Percentiles rank a stretch among this genome's conserved stretches.
Evolutionary conservation across 208 protist genomes (phyloP).

Genomic region (Phytomonas sp.): DNA sequence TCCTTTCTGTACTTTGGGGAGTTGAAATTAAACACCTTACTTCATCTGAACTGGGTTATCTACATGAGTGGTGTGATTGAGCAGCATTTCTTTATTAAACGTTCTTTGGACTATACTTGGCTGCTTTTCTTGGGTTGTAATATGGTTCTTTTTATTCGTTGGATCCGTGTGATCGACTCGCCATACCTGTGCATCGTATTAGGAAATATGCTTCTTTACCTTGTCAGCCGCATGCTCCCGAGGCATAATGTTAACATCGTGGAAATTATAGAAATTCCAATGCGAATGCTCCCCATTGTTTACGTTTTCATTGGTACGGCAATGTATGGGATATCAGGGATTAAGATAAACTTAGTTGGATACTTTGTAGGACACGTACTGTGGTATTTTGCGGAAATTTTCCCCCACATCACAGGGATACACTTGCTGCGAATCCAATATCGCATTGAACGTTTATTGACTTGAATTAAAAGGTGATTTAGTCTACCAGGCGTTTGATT

Average conservation of each 20-base stretch:
- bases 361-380: constrained; percentile 60
- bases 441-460: constrained; percentile 20
- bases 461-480: neutral
- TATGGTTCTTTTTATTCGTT: constrained; percentile 44
- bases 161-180: constrained; percentile 30
- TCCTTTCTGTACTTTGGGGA: constrained; percentile 66
- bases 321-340: constrained; percentile 15
- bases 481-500: neutral
- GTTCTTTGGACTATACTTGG: constrained; percentile 58
- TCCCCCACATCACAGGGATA: constrained; percentile 74
- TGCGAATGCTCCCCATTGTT: constrained; percentile 48
- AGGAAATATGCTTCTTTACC: constrained; percentile 54
- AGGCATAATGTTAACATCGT: constrained; percentile 49
- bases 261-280: constrained; percentile 36
- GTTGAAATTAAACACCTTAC: constrained; percentile 6
- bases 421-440: constrained; percentile 45
- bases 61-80: constrained; percentile 30
- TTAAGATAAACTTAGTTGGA: constrained; percentile 33
- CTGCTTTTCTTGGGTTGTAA: constrained; percentile 32
- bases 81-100: constrained; percentile 53
- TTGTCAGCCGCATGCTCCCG: constrained; percentile 53
- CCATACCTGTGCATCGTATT: constrained; percentile 50
- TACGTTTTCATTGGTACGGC: constrained; percentile 30
- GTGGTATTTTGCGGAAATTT: constrained; percentile 81
- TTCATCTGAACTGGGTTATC: neutral